phyloP scores from a whole-genome alignment of 2,329 filamentous ascomycete genomes.

The Xylariaceae sp. region DNA sequence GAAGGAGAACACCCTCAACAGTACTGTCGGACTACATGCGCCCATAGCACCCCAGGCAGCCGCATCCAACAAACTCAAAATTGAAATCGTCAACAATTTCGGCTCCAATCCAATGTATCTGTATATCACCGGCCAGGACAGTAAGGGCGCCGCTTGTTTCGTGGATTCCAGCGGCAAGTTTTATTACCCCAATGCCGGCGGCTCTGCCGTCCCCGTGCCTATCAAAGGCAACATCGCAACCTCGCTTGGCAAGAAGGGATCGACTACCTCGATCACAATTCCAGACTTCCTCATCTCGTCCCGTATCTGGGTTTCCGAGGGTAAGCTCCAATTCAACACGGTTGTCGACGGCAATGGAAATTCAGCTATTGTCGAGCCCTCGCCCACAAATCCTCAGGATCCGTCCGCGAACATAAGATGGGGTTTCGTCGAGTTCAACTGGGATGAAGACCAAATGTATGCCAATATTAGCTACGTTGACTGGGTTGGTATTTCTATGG shows the following conservation, averaged over 20 bases:
- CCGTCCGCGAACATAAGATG: constrained; percentile 43
- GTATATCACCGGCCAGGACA: constrained; percentile 41
- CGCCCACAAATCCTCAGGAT: constrained; percentile 41
- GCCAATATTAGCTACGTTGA: constrained; percentile 51
- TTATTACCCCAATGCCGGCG: constrained; percentile 38
- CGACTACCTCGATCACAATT: constrained; percentile 37
- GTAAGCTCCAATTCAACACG: constrained; percentile 39
- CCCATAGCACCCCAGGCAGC: not conserved
- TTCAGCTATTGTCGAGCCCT: constrained; percentile 45
- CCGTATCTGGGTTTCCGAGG: constrained; percentile 42
- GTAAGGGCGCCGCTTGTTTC: constrained; percentile 36
- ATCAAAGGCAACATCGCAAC: constrained; percentile 37
- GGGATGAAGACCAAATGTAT: constrained; percentile 36
- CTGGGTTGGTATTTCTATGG: constrained; percentile 48
- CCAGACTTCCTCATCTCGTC: constrained; percentile 40
- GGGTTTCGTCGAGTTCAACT: constrained; percentile 49
- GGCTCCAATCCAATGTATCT: constrained; percentile 35
- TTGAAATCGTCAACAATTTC: constrained; percentile 40
- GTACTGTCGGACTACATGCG: constrained; percentile 25
- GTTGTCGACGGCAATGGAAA: constrained; percentile 30
- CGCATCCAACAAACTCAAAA: constrained; percentile 22
- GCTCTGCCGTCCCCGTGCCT: constrained; percentile 31
- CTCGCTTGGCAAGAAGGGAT: constrained; percentile 36
- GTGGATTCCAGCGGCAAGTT: constrained; percentile 38
- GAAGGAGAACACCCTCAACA: constrained; percentile 39